These are phyloP conservation scores for Leccinum subtestaceum DNA, from an alignment of 768 basidiomycete species.

Conservation along the genomic window DNA sequence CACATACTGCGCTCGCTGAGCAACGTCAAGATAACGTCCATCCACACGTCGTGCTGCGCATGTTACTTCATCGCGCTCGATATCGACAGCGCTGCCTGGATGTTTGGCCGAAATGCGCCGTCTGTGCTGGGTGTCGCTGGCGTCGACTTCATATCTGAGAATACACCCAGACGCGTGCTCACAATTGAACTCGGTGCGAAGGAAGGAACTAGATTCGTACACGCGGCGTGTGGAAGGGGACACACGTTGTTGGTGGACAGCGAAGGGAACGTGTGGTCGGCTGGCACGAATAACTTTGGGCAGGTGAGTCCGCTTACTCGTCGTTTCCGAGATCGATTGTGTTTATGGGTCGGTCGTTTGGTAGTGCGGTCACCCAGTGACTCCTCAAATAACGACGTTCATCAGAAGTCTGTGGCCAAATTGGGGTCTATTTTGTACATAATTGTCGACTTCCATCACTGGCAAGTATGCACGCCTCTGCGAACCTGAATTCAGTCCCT, in stretches of 20 bases:
- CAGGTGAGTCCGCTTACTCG: conserved; percentile 53
- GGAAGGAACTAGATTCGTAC: conserved; percentile 60
- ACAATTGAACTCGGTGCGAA: conserved; percentile 61
- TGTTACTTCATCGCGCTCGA: conserved; percentile 79
- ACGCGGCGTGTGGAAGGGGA: conserved; percentile 79
- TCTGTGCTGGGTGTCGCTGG: conserved; percentile 61
- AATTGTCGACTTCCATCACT: background rate
- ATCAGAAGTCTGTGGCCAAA: conserved; percentile 18
- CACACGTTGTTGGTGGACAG: conserved; percentile 83
- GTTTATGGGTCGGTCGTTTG: background rate
- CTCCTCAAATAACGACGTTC: conserved; percentile 66
- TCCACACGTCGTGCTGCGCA: conserved; percentile 73
- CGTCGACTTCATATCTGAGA: conserved; percentile 65
- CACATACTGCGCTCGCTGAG: conserved; percentile 85
- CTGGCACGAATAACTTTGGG: conserved; percentile 78
- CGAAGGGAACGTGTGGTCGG: conserved; percentile 79
- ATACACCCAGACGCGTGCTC: conserved; percentile 60
- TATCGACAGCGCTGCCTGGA: conserved; percentile 75
- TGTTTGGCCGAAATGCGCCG: conserved; percentile 84
- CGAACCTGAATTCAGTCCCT: background rate
- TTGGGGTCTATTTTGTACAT: background rate
- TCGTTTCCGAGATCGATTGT: background rate
- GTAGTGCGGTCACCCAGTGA: conserved; percentile 70
- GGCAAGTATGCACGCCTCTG: background rate
- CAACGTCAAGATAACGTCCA: conserved; percentile 69